Base-by-base conservation (phyloP, 129 eudicot species). In the Artemisia argyi region DNA sequence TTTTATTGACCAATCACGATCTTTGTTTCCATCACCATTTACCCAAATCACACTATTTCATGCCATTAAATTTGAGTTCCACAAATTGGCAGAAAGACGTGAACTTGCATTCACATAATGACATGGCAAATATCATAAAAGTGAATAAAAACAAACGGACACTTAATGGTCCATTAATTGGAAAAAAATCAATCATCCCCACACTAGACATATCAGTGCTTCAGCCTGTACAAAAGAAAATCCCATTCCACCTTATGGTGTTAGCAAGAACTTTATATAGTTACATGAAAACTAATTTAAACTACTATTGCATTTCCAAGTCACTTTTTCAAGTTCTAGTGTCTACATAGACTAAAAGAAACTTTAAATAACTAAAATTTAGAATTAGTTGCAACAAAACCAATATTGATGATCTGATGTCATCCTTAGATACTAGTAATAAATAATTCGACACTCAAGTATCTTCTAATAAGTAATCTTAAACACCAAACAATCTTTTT, bases 71-170 rank as follows among this genome's bases (percentile, higher is more conserved):
- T 53, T 55, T 13, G 65, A 65, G 48, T 7, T 73, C 51, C 51
- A 70, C 56, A 22, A 57, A 22, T 17, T 51, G n/a, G 56, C 76
- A 69, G 65, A 77, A 77, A 77, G 30, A 69, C 69, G 65, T 77
- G 56, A 77, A 59, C 53, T 18, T 62, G 32, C 70, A 51, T 68
- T 51, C 22, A 58, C 8, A 19, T 19, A 47, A 58, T 14, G 19
- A 55, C 49, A 46, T 28, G 46, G 47, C 73, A 56, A 55, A 35
- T 32, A 70, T 17, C 28, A 51, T 49, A 62, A 61, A 73, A 49
- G 78, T 73, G 78, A 69, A 71, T n/a, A 61, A 68, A 49, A 28
- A 49, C 66, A 58, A 58, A 73, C 71, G 26, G 71, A 56, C 39
- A 68, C 50, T 68, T 63, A 58, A 73, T 63, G 51, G 32, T 18